Evolutionary conservation across 345 rosid species (phyloP).

Genomic region (Conringia planisiliqua): DNA sequence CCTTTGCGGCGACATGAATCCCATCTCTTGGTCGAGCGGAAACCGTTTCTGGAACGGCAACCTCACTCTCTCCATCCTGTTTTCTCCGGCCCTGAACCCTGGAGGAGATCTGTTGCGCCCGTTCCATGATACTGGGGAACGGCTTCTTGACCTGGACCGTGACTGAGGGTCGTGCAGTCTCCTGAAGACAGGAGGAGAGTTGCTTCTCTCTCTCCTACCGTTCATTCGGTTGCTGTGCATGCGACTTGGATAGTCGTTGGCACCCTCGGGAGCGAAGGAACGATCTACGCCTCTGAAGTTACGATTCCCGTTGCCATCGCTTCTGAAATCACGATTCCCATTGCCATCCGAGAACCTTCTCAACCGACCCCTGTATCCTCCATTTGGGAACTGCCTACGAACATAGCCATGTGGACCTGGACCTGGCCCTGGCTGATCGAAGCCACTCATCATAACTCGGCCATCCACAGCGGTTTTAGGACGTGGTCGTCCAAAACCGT

Average conservation of each 20-base stretch:
- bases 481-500: slow-evolving; percentile 32
- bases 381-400: slow-evolving; percentile 40
- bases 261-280: slow-evolving; percentile 20
- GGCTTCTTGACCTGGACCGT: slow-evolving; percentile 53
- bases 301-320: slow-evolving; percentile 9
- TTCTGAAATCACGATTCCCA: background rate
- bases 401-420: slow-evolving; percentile 16
- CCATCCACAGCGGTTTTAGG: slow-evolving; percentile 36
- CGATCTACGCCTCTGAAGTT: slow-evolving; percentile 12
- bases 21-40: slow-evolving; percentile 1
- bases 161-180: slow-evolving; percentile 34
- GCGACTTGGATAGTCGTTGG: slow-evolving; percentile 32
- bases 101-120: slow-evolving; percentile 51
- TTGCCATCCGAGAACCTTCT: slow-evolving; percentile 37
- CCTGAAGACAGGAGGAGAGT: slow-evolving; percentile 47
- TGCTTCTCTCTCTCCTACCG: slow-evolving; percentile 49
- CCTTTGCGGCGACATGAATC: background rate
- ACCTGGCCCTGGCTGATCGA: slow-evolving; percentile 23
- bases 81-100: background rate
- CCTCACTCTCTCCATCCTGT: slow-evolving; percentile 13
- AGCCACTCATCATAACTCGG: slow-evolving; percentile 31
- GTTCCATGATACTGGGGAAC: slow-evolving; percentile 46
- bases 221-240: slow-evolving; percentile 18
- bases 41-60: slow-evolving; percentile 9
- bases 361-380: slow-evolving; percentile 37